Evolutionary conservation across 495 filamentous ascomycete genomes (phyloP).

Genomic region (Daldinia bambusicola): DNA sequence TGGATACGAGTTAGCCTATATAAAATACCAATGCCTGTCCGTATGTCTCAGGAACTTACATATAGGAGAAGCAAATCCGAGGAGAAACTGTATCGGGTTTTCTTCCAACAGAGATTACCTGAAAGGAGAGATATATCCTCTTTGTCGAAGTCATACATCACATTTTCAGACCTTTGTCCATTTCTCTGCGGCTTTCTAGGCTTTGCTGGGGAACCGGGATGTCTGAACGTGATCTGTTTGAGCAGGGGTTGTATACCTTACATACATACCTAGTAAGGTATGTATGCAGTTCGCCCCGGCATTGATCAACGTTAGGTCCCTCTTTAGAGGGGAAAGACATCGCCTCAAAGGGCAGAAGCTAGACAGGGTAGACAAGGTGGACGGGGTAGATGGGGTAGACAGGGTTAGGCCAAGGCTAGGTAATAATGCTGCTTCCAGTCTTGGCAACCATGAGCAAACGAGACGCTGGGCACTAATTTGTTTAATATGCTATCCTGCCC

Average conservation of each 20-base stretch:
- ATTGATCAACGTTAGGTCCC: constrained; percentile 32
- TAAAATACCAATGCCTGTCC: neutral
- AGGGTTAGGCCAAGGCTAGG: constrained; percentile 16
- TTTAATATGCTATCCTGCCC: constrained; percentile 4
- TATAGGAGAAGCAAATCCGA: constrained; percentile 1
- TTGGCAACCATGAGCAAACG: constrained; percentile 32
- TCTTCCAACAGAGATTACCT: neutral
- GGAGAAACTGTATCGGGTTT: neutral
- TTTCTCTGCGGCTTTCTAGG: constrained; percentile 1
- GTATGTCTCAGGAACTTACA: neutral
- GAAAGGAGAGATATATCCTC: constrained; percentile 5
- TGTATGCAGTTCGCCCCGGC: constrained; percentile 36
- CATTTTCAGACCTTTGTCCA: constrained; percentile 31
- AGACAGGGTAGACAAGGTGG: constrained; percentile 18
- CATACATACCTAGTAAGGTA: neutral
- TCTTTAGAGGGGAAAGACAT: constrained; percentile 30
- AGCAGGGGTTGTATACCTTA: constrained; percentile 23
- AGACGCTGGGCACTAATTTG: constrained; percentile 27
- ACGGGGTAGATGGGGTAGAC: neutral
- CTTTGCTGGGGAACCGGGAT: neutral
- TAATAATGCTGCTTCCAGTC: constrained; percentile 22
- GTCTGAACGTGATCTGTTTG: constrained; percentile 14
- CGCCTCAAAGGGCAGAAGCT: constrained; percentile 23
- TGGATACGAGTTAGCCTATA: neutral
- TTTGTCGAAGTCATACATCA: constrained; percentile 18